These are phyloP conservation scores for Rubia yunnanensis DNA, from an alignment of 257 asterid genomes.

Conservation along the genomic window DNA sequence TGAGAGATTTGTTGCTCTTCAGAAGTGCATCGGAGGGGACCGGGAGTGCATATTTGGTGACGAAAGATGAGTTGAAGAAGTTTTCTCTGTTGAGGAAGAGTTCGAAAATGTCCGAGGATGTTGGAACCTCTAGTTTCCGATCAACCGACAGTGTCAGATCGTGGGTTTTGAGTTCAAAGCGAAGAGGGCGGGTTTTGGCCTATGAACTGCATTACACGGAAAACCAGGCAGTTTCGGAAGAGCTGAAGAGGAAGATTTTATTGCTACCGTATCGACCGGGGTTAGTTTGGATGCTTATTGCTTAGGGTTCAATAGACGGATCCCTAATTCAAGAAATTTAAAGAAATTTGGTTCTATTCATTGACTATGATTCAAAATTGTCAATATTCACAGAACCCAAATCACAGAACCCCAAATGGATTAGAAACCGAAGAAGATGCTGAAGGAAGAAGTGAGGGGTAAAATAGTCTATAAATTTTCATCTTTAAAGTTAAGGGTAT, in stretches of 20 bases:
- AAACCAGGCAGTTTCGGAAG: conserved; percentile 67
- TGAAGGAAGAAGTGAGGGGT: too few species aligned
- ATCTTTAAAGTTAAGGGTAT: too few species aligned
- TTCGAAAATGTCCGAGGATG: conserved; percentile 32
- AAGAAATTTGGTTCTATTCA: conserved; percentile 38
- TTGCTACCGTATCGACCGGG: conserved; percentile 82
- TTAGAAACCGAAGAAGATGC: too few species aligned
- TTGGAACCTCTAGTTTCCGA: conserved; percentile 52
- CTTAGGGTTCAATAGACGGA: conserved; percentile 51
- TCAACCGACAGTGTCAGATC: conserved; percentile 54
- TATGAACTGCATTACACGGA: conserved; percentile 75
- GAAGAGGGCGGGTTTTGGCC: conserved; percentile 52
- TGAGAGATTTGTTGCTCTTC: conserved; percentile 72
- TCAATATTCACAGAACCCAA: too few species aligned
- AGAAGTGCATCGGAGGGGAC: conserved; percentile 81
- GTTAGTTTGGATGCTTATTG: conserved; percentile 73
- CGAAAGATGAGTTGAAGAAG: conserved; percentile 36
- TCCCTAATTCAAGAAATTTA: conserved; percentile 31
- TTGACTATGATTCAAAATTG: conserved; percentile 10
- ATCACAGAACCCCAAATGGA: too few species aligned
- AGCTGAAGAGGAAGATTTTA: conserved; percentile 62
- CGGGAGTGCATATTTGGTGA: conserved; percentile 26
- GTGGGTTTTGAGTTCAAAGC: conserved; percentile 37
- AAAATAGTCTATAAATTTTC: too few species aligned
- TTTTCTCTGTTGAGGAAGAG: conserved; percentile 30